Evolutionary conservation across 371 early-diverging fungal genomes (phyloP).

Genomic region (Coemansia sp.): DNA sequence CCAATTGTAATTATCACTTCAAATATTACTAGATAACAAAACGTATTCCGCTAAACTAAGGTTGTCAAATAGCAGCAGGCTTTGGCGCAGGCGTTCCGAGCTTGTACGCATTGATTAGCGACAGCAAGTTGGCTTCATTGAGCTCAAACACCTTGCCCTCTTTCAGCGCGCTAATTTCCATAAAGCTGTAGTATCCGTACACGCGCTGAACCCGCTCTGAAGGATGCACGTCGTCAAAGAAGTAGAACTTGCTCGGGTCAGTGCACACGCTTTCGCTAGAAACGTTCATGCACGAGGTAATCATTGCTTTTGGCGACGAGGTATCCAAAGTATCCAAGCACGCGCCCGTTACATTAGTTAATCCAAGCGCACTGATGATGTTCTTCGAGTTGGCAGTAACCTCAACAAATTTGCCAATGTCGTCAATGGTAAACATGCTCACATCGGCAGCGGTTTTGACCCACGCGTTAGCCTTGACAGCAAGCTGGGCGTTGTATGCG

Average conservation of each 20-base stretch:
- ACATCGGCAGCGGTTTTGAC: constrained; percentile 2
- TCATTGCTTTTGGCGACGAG: neutral
- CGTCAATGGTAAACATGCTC: constrained; percentile 15
- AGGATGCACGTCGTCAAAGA: constrained; percentile 29
- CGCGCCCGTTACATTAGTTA: constrained; percentile 18
- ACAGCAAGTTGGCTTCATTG: constrained; percentile 15
- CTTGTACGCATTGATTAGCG: constrained; percentile 21
- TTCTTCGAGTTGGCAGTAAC: constrained; percentile 9
- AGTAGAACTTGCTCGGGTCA: constrained; percentile 27
- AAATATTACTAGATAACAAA: neutral
- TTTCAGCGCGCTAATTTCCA: constrained; percentile 1
- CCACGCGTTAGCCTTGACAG: constrained; percentile 21
- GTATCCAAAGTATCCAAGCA: constrained; percentile 9
- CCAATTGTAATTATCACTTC: neutral
- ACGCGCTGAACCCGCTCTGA: constrained; percentile 34
- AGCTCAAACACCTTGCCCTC: constrained; percentile 13
- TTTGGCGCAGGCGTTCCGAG: constrained; percentile 30
- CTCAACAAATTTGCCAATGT: constrained; percentile 29
- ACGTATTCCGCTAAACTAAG: neutral
- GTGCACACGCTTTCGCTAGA: constrained; percentile 4
- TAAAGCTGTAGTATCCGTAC: constrained; percentile 30
- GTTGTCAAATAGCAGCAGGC: constrained; percentile 12
- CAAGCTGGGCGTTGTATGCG: constrained; percentile 15
- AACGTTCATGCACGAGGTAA: neutral
- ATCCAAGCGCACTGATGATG: constrained; percentile 15